Evolutionary conservation across 1,139 yeast genomes (phyloP), one percentile per base, ranked within the genome.

Genomic region (Meyerozyma elateridarum): DNA sequence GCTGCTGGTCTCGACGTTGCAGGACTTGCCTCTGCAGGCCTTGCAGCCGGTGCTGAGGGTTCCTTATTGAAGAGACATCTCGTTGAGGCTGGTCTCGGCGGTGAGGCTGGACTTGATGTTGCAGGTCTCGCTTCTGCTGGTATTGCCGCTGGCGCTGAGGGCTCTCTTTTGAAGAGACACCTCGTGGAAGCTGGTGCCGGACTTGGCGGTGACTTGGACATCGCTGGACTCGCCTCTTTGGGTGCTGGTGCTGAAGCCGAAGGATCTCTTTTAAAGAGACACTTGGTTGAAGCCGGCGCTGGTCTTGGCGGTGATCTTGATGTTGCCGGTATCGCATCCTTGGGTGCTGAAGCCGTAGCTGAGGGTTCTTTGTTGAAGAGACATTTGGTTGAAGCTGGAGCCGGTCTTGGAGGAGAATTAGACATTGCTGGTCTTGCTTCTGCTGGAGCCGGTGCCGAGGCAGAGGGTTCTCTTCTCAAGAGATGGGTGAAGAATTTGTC

Each of bases 271-370:
- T 15, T 25, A 14, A 25, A 17, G 14, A 14, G 18, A 20, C 6
- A 37, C 29, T 34, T 37, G 11, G 29, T 29, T 18, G 48, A 36
- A n/a, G 45, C 38, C 26, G 46, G 39, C 22, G 33, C 38, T 29
- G 41, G 40, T 22, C 50, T 41, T 25, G 37, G 33, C 20, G 41
- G 35, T 21, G 45, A 20, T 13, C 46, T 36, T 26, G 33, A 35
- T 19, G 21, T 37, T 20, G 15, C 20, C 5, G 15, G 11, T 12
- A 20, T 16, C 17, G 22, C 7, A 8, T 5, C 5, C n/a, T 29
- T 25, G 18, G 22, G 33, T 22, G 33, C 32, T 27, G 37, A 39
- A 14, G 36, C 29, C 30, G 46, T 37, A 28, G 41, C 36, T 17
- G 42, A 31, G 11, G 36, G n/a, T n/a, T 24, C 27, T 3, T 6